Evolutionary conservation across 2,329 filamentous ascomycete genomes (phyloP).

Genomic region (Calonectria hongkongensis): DNA sequence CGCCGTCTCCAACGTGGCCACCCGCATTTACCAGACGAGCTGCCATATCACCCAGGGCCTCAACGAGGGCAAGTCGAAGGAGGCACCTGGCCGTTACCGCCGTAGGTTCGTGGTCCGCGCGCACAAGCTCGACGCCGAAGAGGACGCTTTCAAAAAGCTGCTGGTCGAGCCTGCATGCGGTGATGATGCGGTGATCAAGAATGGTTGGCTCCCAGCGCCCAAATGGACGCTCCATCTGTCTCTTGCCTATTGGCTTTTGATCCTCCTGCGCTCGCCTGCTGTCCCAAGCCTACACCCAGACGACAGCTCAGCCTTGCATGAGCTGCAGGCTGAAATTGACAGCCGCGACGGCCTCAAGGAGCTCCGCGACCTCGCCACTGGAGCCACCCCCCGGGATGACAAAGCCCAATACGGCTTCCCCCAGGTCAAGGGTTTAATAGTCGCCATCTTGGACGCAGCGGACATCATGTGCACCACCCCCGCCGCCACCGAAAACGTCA

Average conservation of each 20-base stretch:
- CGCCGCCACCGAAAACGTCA: neutral
- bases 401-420: neutral
- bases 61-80: neutral
- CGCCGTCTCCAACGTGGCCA: slow-evolving; percentile 33
- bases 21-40: neutral
- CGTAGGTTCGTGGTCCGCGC: slow-evolving; percentile 32
- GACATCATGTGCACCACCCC: slow-evolving; percentile 44
- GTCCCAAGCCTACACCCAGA: slow-evolving; percentile 7
- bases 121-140: slow-evolving; percentile 15
- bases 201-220: neutral
- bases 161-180: neutral
- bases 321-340: slow-evolving; percentile 26
- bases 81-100: neutral
- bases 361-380: slow-evolving; percentile 34
- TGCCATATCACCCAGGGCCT: neutral
- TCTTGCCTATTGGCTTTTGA: slow-evolving; percentile 40
- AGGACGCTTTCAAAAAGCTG: slow-evolving; percentile 20
- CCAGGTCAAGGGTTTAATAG: neutral
- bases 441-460: slow-evolving; percentile 11
- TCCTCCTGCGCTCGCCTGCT: slow-evolving; percentile 30
- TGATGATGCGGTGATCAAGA: neutral
- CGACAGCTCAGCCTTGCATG: slow-evolving; percentile 30
- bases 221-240: slow-evolving; percentile 44
- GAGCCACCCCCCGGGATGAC: slow-evolving; percentile 19
- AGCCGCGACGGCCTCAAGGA: neutral